Evolutionary conservation across 2,329 filamentous ascomycete genomes (phyloP).

Genomic region (Venturia nashicola): DNA sequence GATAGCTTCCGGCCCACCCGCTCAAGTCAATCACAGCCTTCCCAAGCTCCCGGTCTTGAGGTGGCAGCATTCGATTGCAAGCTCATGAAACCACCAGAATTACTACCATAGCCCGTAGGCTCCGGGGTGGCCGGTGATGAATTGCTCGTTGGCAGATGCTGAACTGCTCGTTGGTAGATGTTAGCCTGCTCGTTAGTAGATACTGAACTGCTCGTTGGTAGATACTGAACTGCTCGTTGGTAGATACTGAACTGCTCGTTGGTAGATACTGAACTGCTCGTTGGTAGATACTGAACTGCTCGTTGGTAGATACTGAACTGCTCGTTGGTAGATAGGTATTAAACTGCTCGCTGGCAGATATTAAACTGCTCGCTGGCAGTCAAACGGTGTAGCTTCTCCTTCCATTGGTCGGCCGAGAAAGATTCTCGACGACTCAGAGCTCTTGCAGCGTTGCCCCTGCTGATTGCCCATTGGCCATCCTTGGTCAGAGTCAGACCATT

Average conservation of each 20-base stretch:
- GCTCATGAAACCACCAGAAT: not conserved
- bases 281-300: too few species aligned
- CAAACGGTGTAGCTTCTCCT: not conserved
- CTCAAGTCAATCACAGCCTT: not conserved
- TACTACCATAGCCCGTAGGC: not conserved
- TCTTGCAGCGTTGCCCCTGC: not conserved
- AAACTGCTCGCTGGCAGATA: too few species aligned
- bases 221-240: too few species aligned
- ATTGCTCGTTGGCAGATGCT: not conserved
- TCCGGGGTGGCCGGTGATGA: not conserved
- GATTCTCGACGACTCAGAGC: not conserved
- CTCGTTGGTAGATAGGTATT: too few species aligned
- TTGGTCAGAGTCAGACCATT: not conserved
- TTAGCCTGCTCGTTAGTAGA: too few species aligned
- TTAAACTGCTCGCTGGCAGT: too few species aligned
- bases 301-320: too few species aligned
- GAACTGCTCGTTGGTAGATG: too few species aligned
- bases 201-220: too few species aligned
- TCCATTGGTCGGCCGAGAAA: too few species aligned
- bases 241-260: too few species aligned
- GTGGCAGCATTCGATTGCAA: not conserved
- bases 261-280: too few species aligned
- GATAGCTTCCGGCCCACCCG: not conserved
- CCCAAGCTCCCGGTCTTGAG: not conserved
- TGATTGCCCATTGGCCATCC: not conserved